phyloP scores from a whole-genome alignment of 805 yeast species.

The Nakazawaea peltata region DNA sequence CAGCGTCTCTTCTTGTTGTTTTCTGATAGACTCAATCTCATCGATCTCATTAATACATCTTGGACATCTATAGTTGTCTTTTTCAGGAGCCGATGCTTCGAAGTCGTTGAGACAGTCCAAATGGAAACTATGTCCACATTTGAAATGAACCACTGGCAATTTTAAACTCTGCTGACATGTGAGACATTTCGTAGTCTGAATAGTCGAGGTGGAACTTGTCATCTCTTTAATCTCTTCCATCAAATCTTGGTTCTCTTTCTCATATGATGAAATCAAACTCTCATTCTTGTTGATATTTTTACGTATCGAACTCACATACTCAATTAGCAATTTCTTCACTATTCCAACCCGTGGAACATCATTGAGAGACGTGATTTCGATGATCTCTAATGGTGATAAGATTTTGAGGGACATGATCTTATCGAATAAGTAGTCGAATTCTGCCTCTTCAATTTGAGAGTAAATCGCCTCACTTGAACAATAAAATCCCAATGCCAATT shows the following conservation, averaged over 20 bases:
- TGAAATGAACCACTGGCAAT: conserved; percentile 75
- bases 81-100: conserved; percentile 18
- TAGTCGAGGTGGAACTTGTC: conserved; percentile 34
- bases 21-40: conserved; percentile 48
- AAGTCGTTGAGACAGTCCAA: conserved; percentile 60
- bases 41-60: conserved; percentile 67
- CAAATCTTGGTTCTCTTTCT: conserved; percentile 53
- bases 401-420: conserved; percentile 43
- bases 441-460: conserved; percentile 42
- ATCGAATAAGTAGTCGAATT: conserved; percentile 40
- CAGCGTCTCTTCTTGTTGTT: conserved; percentile 52
- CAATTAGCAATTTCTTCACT: conserved; percentile 59
- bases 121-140: conserved; percentile 83
- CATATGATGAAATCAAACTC: conserved; percentile 60
- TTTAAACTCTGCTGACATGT: conserved; percentile 61
- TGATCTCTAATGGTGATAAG: conserved; percentile 67
- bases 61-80: conserved; percentile 48
- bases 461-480: conserved; percentile 47
- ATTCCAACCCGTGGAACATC: conserved; percentile 64
- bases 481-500: conserved; percentile 55
- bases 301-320: conserved; percentile 49
- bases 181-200: conserved; percentile 58
- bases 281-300: conserved; percentile 63
- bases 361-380: conserved; percentile 58
- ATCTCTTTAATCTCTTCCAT: conserved; percentile 45